These are phyloP conservation scores for Caloboletus inedulis DNA, from an alignment of 1,284 basidiomycete genomes.

Conservation along the genomic window DNA sequence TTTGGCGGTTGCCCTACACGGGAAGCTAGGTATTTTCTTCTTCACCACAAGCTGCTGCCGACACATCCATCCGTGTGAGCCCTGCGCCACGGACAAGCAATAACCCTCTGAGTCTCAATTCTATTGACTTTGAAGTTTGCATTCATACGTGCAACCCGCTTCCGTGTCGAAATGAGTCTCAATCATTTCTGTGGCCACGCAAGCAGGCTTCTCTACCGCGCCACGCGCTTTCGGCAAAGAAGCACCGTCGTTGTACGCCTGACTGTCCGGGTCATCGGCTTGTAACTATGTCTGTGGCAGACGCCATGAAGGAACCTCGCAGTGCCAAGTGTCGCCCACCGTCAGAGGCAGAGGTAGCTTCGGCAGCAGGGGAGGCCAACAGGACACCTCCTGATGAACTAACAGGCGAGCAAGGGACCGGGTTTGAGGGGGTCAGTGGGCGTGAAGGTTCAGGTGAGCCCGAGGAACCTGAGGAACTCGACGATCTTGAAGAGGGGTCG, in stretches of 20 bases:
- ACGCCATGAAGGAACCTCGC: slow-evolving; percentile 25
- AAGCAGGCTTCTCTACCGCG: slow-evolving; percentile 26
- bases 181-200: slow-evolving; percentile 28
- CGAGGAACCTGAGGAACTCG: slow-evolving; percentile 12
- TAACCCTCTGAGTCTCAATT: neutral
- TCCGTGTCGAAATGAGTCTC: slow-evolving; percentile 30
- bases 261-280: slow-evolving; percentile 26
- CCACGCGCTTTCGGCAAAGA: slow-evolving; percentile 27
- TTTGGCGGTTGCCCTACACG: neutral
- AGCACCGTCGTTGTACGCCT: slow-evolving; percentile 16
- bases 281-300: slow-evolving; percentile 18
- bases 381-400: neutral
- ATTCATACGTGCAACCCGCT: slow-evolving; percentile 27
- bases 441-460: slow-evolving; percentile 15
- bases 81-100: slow-evolving; percentile 5
- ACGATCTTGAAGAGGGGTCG: slow-evolving; percentile 13
- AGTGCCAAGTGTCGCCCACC: slow-evolving; percentile 24
- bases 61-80: slow-evolving; percentile 1
- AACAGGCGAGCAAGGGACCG: neutral
- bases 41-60: slow-evolving; percentile 2
- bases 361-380: slow-evolving; percentile 17
- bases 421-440: slow-evolving; percentile 1
- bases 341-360: slow-evolving; percentile 21
- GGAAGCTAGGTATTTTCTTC: neutral
- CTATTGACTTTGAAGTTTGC: slow-evolving; percentile 26